phyloP scores from a whole-genome alignment of 495 filamentous ascomycete species.

The Neurospora sp. region DNA sequence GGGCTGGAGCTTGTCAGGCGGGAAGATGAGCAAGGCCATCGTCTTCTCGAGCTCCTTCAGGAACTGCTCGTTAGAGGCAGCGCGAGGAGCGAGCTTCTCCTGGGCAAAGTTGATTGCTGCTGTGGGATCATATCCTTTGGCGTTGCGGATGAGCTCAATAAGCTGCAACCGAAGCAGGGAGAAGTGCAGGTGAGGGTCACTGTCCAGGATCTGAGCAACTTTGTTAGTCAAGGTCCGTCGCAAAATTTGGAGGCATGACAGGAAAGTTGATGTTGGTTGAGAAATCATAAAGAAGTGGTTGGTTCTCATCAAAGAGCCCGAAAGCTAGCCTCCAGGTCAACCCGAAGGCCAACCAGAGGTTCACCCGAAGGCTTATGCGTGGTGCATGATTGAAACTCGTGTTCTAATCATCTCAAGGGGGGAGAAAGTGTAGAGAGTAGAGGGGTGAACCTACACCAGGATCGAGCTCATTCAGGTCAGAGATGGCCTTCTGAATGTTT shows the following conservation, averaged over 20 bases:
- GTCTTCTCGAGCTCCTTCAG: constrained; percentile 83
- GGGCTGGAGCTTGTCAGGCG: constrained; percentile 57
- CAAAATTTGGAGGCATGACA: background rate
- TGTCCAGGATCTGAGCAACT: constrained; percentile 67
- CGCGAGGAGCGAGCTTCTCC: constrained; percentile 74
- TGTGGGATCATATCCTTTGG: constrained; percentile 65
- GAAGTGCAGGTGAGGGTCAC: constrained; percentile 78
- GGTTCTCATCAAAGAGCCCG: constrained; percentile 73
- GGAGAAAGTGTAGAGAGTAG: constrained; percentile 12
- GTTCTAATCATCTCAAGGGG: constrained; percentile 78
- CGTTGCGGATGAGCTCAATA: constrained; percentile 80
- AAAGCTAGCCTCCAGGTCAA: background rate
- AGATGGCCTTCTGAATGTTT: constrained; percentile 74
- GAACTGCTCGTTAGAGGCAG: constrained; percentile 70
- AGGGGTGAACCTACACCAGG: constrained; percentile 60
- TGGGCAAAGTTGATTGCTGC: constrained; percentile 83
- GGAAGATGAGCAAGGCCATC: constrained; percentile 85
- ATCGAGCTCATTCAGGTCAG: constrained; percentile 79
- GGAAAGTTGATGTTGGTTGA: constrained; percentile 9
- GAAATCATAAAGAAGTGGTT: constrained; percentile 84
- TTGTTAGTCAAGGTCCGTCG: constrained; percentile 7
- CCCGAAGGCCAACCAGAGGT: background rate
- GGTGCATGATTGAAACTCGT: constrained; percentile 90
- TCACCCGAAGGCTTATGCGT: constrained; percentile 77
- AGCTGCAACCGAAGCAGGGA: constrained; percentile 82